Evolutionary conservation across 2,329 filamentous ascomycete species (phyloP).

Genomic region (Lachnellula cervina): DNA sequence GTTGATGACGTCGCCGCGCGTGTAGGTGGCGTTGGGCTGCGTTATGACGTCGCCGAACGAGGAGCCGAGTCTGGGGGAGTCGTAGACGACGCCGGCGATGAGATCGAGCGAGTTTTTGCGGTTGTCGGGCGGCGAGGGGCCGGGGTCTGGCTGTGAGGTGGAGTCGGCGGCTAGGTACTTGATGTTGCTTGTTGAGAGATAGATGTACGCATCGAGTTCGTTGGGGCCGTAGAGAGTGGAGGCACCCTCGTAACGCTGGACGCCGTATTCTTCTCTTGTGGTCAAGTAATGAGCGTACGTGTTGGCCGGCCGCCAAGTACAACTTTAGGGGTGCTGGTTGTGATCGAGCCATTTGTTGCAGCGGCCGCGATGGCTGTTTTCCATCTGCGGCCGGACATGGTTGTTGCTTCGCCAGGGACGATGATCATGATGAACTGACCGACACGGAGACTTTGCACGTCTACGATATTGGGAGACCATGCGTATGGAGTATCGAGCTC

Average conservation of each 20-base stretch:
- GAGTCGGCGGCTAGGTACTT: conserved; percentile 54
- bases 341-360: conserved; percentile 27
- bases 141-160: conserved; percentile 37
- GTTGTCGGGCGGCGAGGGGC: conserved; percentile 75
- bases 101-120: conserved; percentile 67
- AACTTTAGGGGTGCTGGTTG: conserved; percentile 55
- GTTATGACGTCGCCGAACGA: conserved; percentile 63
- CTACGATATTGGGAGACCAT: conserved; percentile 88
- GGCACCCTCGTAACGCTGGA: conserved; percentile 90
- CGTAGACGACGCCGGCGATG: conserved; percentile 74
- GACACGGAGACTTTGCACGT: conserved; percentile 78
- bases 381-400: conserved; percentile 89
- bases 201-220: conserved; percentile 80
- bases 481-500: conserved; percentile 69
- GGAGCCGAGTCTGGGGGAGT: conserved; percentile 59
- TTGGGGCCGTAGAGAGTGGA: conserved; percentile 82
- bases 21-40: conserved; percentile 50
- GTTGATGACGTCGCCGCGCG: conserved; percentile 56
- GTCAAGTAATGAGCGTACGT: conserved; percentile 76
- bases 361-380: conserved; percentile 54
- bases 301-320: conserved; percentile 87
- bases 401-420: conserved; percentile 80
- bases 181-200: conserved; percentile 68
- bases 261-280: conserved; percentile 71
- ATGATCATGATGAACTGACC: conserved; percentile 82